Conservation (phyloP, 768 basidiomycete species). For the Cystofilobasidium bisporidii region DNA sequence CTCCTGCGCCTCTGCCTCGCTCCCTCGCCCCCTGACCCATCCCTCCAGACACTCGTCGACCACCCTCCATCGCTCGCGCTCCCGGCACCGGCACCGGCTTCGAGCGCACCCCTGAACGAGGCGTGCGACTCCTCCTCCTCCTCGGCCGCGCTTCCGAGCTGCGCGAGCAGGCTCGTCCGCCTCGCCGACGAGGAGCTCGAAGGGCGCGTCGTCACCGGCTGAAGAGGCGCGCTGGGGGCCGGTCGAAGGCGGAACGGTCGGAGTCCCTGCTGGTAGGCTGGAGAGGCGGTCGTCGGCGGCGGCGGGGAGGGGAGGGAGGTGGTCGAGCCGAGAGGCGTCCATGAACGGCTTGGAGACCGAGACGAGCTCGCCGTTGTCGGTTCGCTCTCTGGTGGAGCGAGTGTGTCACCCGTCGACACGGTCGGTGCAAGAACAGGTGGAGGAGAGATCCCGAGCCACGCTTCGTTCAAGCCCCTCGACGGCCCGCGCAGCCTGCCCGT, state of each 20-base stretch:
- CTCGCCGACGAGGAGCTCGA: neutral
- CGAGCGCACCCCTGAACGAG: neutral
- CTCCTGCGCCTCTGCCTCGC: too few relatives aligned
- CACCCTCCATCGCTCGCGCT: too few relatives aligned
- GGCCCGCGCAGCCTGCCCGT: neutral
- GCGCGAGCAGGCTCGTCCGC: neutral
- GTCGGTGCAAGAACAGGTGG: neutral
- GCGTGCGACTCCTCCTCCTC: neutral
- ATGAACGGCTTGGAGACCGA: too few relatives aligned
- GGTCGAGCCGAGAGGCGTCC: neutral
- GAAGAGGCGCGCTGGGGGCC: neutral
- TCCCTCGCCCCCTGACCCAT: too few relatives aligned
- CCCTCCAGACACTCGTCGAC: too few relatives aligned
- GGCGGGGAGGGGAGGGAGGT: neutral
- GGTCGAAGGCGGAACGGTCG: neutral
- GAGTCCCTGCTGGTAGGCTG: neutral
- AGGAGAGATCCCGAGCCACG: conserved; percentile 3
- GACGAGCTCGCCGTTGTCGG: neutral
- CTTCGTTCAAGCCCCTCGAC: neutral
- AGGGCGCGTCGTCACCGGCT: neutral
- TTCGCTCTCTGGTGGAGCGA: too few relatives aligned
- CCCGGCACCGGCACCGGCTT: too few relatives aligned
- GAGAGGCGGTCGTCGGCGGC: neutral
- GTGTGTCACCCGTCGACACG: neutral
- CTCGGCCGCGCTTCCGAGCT: neutral